A percentile compares a stretch with the other conserved stretches of the same genome.
Conservation (phyloP, 129 eudicot genomes). For the Artemisia annua region DNA sequence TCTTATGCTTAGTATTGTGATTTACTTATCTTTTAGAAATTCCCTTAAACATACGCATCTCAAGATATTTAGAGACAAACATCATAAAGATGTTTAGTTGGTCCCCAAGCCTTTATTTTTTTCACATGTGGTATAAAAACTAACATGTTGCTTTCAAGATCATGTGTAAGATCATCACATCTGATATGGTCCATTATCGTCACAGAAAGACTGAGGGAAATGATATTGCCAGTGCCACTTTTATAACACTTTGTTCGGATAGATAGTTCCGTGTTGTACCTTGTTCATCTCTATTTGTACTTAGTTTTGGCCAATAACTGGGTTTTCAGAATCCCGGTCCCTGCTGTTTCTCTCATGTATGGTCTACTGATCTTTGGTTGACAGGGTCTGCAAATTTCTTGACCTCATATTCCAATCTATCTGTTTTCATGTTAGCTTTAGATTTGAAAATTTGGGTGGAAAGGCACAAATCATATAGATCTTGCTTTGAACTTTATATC, state of each 20-base stretch:
- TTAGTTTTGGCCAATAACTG: background rate
- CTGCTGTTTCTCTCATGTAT: conserved; percentile 23
- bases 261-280: no score
- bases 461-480: no score
- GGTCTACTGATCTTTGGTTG: background rate
- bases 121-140: conserved; percentile 27
- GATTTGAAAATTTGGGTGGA: no score
- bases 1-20: no score
- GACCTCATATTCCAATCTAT: no score
- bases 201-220: conserved; percentile 19
- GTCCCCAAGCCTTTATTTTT: conserved; percentile 1
- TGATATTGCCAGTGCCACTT: background rate
- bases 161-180: conserved; percentile 19
- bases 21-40: background rate
- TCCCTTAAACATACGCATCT: background rate
- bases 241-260: background rate
- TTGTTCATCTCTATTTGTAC: no score
- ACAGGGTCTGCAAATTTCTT: no score
- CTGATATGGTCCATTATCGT: conserved; percentile 20
- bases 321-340: conserved; percentile 3
- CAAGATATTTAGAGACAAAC: conserved; percentile 15
- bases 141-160: conserved; percentile 30
- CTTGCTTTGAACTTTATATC: no score
- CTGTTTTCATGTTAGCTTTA: no score
- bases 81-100: conserved; percentile 10